Evolutionary conservation across 306 rosid species (phyloP).

Genomic region (Sicyos edulis): DNA sequence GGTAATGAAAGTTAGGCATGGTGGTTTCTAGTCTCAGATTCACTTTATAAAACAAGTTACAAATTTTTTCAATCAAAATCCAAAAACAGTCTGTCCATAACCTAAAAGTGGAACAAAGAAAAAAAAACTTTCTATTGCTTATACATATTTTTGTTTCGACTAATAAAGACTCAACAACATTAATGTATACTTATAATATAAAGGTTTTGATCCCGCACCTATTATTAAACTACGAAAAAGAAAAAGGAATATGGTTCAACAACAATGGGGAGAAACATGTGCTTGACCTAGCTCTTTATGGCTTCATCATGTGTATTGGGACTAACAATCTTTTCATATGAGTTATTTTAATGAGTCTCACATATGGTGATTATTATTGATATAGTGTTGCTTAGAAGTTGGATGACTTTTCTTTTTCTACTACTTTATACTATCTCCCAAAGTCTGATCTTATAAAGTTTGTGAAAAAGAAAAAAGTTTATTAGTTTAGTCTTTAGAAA

Average conservation of each 20-base stretch:
- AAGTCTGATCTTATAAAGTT: not conserved
- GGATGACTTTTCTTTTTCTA: not conserved
- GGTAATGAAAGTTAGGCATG: constrained; percentile 20
- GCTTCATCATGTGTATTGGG: constrained; percentile 41
- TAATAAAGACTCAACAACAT: no score
- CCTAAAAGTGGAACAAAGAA: constrained; percentile 16
- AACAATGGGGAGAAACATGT: constrained; percentile 30
- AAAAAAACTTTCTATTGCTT: not conserved
- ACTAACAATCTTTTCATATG: constrained; percentile 24
- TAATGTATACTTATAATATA: no score
- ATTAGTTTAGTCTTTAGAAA: not conserved
- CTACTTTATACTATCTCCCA: not conserved
- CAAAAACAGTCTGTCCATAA: constrained; percentile 7
- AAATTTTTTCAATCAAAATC: not conserved
- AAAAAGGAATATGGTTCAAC: constrained; percentile 8
- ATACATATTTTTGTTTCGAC: not conserved
- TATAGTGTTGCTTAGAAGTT: not conserved
- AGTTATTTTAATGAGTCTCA: constrained; percentile 16
- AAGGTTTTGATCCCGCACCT: no score
- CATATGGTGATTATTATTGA: not conserved
- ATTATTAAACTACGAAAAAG: no score
- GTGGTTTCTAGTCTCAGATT: constrained; percentile 13
- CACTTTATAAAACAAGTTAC: not conserved
- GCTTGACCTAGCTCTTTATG: constrained; percentile 41
- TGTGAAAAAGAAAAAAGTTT: not conserved